Evolutionary conservation across 2,329 filamentous ascomycete genomes (phyloP).

Genomic region (Coniochaeta ligniaria): DNA sequence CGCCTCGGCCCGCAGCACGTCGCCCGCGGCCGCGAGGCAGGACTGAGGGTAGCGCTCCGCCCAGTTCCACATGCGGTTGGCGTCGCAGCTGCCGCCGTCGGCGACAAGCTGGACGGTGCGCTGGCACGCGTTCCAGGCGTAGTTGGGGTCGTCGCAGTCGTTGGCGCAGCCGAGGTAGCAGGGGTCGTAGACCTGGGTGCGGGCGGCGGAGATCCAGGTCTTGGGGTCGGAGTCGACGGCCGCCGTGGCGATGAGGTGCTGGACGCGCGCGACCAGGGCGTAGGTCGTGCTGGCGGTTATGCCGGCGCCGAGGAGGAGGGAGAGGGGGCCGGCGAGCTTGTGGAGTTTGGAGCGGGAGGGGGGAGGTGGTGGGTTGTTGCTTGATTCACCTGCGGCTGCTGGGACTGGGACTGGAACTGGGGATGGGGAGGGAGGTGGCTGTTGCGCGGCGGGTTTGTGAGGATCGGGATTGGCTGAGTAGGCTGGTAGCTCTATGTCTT

Average conservation of each 20-base stretch:
- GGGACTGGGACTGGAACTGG: too few species aligned
- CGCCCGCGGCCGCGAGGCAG: constrained; percentile 6
- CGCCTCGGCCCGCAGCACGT: background rate
- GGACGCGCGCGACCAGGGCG: constrained; percentile 9
- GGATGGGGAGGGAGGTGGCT: background rate
- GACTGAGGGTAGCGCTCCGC: background rate
- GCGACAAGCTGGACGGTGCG: constrained; percentile 13
- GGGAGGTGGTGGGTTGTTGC: too few species aligned
- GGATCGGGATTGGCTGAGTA: background rate
- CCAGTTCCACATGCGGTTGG: too few species aligned
- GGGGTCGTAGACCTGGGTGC: constrained; percentile 11
- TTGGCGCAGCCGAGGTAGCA: constrained; percentile 13
- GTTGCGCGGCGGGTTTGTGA: background rate
- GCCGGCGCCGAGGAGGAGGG: constrained; percentile 6
- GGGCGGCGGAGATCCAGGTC: constrained; percentile 9
- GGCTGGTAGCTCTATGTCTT: background rate
- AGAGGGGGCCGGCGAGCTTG: constrained; percentile 3
- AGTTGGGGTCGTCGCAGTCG: constrained; percentile 11
- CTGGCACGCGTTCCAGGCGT: constrained; percentile 12
- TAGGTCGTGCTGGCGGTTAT: constrained; percentile 10
- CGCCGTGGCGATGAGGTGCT: constrained; percentile 11
- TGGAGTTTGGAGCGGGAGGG: background rate
- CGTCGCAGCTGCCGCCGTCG: background rate
- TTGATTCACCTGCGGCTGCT: too few species aligned
- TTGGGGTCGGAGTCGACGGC: constrained; percentile 6